phyloP scores from a whole-genome alignment of 2,329 filamentous ascomycete genomes.

The Aspergillus fumigatiaffinis region DNA sequence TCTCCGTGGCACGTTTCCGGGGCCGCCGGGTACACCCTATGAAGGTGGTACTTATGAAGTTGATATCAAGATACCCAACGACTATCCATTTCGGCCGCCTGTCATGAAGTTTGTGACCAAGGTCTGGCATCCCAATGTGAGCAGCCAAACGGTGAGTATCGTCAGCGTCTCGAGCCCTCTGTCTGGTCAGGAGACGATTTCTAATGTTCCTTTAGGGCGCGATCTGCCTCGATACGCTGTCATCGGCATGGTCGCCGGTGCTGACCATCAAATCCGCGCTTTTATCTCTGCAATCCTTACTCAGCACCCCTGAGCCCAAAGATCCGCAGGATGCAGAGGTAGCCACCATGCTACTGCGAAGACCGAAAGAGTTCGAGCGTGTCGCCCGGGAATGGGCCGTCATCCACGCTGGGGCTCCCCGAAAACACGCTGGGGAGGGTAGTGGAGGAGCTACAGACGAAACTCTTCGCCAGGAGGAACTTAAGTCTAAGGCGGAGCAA shows the following conservation, averaged over 20 bases:
- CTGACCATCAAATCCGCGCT: slow-evolving; percentile 94
- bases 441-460: slow-evolving; percentile 52
- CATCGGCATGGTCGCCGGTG: slow-evolving; percentile 88
- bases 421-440: slow-evolving; percentile 50
- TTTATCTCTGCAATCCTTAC: slow-evolving; percentile 85
- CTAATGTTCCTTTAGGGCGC: slow-evolving; percentile 61
- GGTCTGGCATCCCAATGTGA: slow-evolving; percentile 97
- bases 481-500: slow-evolving; percentile 53
- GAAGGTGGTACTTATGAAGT: slow-evolving; percentile 78
- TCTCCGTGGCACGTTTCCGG: slow-evolving; percentile 76
- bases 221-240: slow-evolving; percentile 92
- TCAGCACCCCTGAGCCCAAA: slow-evolving; percentile 89
- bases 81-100: slow-evolving; percentile 92
- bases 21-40: slow-evolving; percentile 90
- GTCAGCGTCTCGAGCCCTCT: no score
- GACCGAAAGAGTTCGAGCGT: slow-evolving; percentile 72
- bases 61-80: slow-evolving; percentile 80
- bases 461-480: slow-evolving; percentile 52
- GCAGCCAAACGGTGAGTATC: slow-evolving; percentile 75
- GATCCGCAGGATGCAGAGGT: slow-evolving; percentile 97
- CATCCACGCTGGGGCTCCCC: slow-evolving; percentile 72
- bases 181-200: not conserved
- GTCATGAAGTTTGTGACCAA: slow-evolving; percentile 87
- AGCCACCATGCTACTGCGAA: slow-evolving; percentile 78
- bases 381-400: slow-evolving; percentile 90